Evolutionary conservation across 208 protist species (phyloP), one percentile per base, ranked within the genome.

Genomic region (Crithidia bombi): DNA sequence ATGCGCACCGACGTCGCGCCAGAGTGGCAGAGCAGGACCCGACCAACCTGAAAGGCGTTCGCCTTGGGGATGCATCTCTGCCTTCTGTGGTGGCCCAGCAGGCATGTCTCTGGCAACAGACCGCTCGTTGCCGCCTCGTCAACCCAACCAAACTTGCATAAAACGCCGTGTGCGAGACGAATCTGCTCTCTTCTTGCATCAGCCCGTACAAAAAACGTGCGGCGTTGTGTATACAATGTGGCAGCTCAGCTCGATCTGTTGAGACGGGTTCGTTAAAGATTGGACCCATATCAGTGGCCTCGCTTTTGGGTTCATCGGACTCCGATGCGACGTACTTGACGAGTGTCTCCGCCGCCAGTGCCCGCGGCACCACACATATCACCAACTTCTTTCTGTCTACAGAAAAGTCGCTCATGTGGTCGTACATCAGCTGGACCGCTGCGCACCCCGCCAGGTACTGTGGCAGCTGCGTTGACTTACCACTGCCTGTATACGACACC

Each of bases 71-170:
- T 98, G 97, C 38, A 99, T 41, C 58, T 87, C 32, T 26, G 65
- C 73, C 91, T 99, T 98, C 36, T 99, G 66, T 14, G 99, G 65
- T 9, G n/a, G n/a, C 94, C 98, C 78, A 99, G 98, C 56, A 35
- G 79, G n/a, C 11, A 99, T 87, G 80, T 99, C 98, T 0, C 98
- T 99, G 58, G 95, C 64, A 50, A 99, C 86, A 12, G 97, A 98
- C 11, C 98, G 78, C 81, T 99, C 19, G 32, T 21, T 19, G 35
- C n/a, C 1, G 98, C 98, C 80, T 99, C 98, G 79, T 99, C 98
- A 0, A 99, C 77, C 56, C n/a, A n/a, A n/a, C n/a, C n/a, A n/a
- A n/a, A n/a, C n/a, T n/a, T n/a, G n/a, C n/a, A n/a, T n/a, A 99
- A 98, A 17, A 84, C 65, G n/a, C 50, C 54, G 1, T 28, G n/a